A percentile compares a stretch with the other conserved stretches of the same genome.
Conservation (phyloP, 306 rosid genomes). For the Lathyrus sativus region DNA sequence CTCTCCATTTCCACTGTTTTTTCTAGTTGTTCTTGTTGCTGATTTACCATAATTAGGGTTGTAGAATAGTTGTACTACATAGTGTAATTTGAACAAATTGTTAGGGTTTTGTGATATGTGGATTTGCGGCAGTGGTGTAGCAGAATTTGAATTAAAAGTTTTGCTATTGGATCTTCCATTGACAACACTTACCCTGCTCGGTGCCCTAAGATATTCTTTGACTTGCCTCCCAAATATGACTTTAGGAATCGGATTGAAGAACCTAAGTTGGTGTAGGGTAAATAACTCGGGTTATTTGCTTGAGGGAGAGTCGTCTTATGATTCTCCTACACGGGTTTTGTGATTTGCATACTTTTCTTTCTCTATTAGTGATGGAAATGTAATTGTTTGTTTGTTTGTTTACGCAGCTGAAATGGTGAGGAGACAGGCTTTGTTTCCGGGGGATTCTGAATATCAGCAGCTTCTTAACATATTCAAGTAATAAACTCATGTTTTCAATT, state of each 20-base stretch:
- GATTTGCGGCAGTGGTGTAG: background rate
- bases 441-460: slow-evolving; percentile 95
- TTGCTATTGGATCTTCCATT: background rate
- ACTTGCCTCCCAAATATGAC: background rate
- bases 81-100: background rate
- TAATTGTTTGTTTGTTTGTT: background rate
- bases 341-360: background rate
- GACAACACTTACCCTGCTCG: background rate
- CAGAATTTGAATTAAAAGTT: background rate
- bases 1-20: background rate
- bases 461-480: slow-evolving; percentile 89
- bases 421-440: slow-evolving; percentile 86
- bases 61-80: background rate
- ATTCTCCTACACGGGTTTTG: background rate
- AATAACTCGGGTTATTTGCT: background rate
- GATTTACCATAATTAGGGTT: background rate
- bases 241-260: background rate
- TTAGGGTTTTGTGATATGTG: background rate
- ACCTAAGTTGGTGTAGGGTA: background rate
- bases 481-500: slow-evolving; percentile 3
- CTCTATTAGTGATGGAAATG: background rate
- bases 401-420: slow-evolving; percentile 85
- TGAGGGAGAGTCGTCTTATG: background rate
- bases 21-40: background rate
- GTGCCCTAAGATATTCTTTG: background rate